Base-by-base conservation (phyloP, 2,329 filamentous ascomycete species). In the Onygenales sp. region DNA sequence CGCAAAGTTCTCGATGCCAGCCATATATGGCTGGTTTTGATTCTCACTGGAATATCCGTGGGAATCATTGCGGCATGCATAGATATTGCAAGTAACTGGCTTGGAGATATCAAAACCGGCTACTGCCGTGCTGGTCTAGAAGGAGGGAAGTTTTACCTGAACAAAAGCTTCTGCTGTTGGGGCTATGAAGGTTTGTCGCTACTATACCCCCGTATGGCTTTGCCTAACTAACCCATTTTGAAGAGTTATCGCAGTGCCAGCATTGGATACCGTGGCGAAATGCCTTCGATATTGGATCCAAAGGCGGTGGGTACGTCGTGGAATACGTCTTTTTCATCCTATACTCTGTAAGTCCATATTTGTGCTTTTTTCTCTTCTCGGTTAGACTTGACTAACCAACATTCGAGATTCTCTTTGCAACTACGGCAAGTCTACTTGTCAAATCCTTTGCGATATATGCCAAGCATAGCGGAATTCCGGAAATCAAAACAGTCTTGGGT, bases 401-500 rank as follows among this genome's bases (percentile, higher is more conserved):
- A 34, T 37, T 21, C 13, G 43, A 57, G 52, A 86, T 87, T 2
- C 66, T 87, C 3, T 95, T 97, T 67, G 87, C 92, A 21, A 86
- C 87, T 49, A 85, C 85, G 3, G 85, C 91, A 4, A 91, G 91
- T 1, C 83, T 80, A 37, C 77, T 98, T 42, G 93, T 98, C 65
- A 94, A 88, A 67, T 84, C 83, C 0, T 97, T 92, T 70, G 91
- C 93, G 6, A 92, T 93, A 0, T 97, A 98, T 67, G 93, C 93
- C 9, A 93, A 93, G 39, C 93, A 93, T n/a, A 95, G 89, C n/a
- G 93, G 93, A 42, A 98, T 98, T 52, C 95, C 90, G 8, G 93
- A 98, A 74, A 98, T 98, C 77, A 98, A 98, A 71, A 95, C 90
- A 70, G 97, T 98, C 65, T 95, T 98, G 65, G 93, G 92, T 4